Evolutionary conservation across 306 rosid species (phyloP), one percentile per base, ranked within the genome.

Genomic region (Cercis canadensis): DNA sequence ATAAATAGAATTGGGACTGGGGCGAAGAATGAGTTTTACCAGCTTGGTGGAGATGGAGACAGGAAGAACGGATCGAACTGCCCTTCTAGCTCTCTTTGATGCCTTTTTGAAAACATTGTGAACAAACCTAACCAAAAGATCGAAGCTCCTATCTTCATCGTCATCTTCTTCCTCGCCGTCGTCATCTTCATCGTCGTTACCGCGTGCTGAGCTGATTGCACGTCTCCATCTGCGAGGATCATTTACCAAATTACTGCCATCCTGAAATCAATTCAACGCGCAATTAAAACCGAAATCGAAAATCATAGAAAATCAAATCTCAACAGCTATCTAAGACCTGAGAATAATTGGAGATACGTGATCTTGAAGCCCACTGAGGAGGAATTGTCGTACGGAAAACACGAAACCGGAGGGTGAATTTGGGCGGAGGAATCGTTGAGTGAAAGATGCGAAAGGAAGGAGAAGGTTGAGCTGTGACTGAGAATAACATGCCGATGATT

Each of bases 21-120:
- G 29, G 29, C 3, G 29, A 3, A 14, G 3, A 43, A 15, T 5
- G 50, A 71, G 14, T 33, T 13, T n/a, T 77, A 88, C 97, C 89
- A 90, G 71, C 33, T 81, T 81, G 50, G 88, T 63, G 19, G 95
- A 83, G 24, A 90, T 86, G 36, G 90, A 72, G 17, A 75, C 55
- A 6, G 97, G 97, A 51, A 90, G 87, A 77, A 90, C 86, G 13
- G 92, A 90, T 83, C 92, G 81, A 11, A 86, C 83, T 52, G 95
- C 92, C 67, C 76, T 83, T 33, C 90, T 77, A 5, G 92, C 89
- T 69, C 85, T 83, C 84, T 36, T 86, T 0, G 97, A 90, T 6
- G 83, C 57, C 81, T 84, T 90, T 78, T 76, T 88, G 74, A 88
- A 90, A 51, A 90, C 66, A 65, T 83, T 90, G 76, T 83, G 82